phyloP scores from a whole-genome alignment of 352 stramenopile species.

The Globisporangium irregulare region DNA sequence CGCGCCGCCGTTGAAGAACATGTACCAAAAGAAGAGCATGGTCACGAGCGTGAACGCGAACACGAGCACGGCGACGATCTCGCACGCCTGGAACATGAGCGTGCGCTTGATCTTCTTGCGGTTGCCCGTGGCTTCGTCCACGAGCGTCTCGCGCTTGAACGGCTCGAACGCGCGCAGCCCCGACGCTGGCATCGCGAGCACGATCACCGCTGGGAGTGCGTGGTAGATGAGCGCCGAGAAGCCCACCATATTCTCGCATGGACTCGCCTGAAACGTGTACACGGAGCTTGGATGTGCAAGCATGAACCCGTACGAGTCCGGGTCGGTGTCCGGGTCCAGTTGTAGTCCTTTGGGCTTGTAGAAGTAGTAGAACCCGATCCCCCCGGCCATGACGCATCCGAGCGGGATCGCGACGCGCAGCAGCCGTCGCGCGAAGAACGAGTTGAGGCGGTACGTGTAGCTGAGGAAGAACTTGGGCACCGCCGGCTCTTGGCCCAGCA shows the following conservation, averaged over 20 bases:
- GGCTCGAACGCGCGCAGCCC: constrained; percentile 65
- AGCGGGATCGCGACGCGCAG: constrained; percentile 44
- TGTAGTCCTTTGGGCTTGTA: constrained; percentile 49
- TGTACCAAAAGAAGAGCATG: constrained; percentile 74
- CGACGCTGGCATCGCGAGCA: constrained; percentile 55
- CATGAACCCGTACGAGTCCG: constrained; percentile 43
- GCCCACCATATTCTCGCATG: constrained; percentile 77
- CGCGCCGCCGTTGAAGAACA: constrained; percentile 77
- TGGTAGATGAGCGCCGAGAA: constrained; percentile 78
- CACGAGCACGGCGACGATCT: constrained; percentile 52
- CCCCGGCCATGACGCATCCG: constrained; percentile 34
- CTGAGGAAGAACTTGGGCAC: constrained; percentile 59
- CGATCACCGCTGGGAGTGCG: constrained; percentile 48
- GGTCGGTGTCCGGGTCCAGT: constrained; percentile 29
- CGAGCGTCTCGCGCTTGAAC: constrained; percentile 54
- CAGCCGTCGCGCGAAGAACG: constrained; percentile 72
- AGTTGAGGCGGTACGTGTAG: constrained; percentile 65
- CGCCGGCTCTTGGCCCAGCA: constrained; percentile 46
- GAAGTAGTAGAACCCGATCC: constrained; percentile 68
- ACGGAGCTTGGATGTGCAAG: constrained; percentile 41
- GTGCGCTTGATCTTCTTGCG: constrained; percentile 73
- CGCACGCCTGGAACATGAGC: constrained; percentile 68
- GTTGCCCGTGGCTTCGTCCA: constrained; percentile 39
- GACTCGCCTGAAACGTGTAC: constrained; percentile 63
- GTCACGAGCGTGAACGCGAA: constrained; percentile 55